Percentiles rank a stretch among this genome's conserved stretches.
Evolutionary conservation across 257 asterid genomes (phyloP).

Genomic region (Paulownia fortunei): DNA sequence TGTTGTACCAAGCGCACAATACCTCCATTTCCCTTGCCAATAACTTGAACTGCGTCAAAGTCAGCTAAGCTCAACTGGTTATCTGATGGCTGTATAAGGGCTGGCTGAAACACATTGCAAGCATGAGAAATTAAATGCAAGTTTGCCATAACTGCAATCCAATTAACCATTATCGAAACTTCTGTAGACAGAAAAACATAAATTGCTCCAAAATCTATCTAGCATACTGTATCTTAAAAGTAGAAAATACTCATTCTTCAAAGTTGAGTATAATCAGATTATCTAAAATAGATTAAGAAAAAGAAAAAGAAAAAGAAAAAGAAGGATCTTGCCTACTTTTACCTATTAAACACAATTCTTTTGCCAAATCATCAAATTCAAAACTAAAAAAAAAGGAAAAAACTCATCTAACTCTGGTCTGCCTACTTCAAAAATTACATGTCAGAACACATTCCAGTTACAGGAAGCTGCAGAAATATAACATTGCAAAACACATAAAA

Average conservation of each 20-base stretch:
- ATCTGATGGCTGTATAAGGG: conserved; percentile 84
- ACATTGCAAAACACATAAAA: not conserved
- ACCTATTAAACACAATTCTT: conserved; percentile 2
- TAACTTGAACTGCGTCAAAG: conserved; percentile 91
- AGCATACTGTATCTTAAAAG: conserved; percentile 15
- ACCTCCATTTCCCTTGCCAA: conserved; percentile 97
- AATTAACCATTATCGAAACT: not conserved
- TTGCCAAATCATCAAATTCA: conserved; percentile 17
- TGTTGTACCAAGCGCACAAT: conserved; percentile 94
- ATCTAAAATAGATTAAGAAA: not conserved
- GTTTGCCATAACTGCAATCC: not conserved
- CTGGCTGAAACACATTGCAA: conserved; percentile 58
- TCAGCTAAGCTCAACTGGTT: conserved; percentile 95
- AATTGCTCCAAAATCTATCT: not conserved
- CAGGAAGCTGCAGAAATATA: not conserved
- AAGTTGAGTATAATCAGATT: not conserved
- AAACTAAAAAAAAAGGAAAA: not conserved
- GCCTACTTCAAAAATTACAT: not conserved
- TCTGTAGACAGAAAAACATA: not conserved
- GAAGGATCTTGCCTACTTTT: conserved; percentile 20
- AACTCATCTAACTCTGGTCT: not conserved
- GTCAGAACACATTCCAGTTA: not conserved
- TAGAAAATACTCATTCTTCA: not conserved
- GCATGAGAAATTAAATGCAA: conserved; percentile 10
- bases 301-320: not conserved